Base-by-base conservation (phyloP, 1,284 basidiomycete genomes). In the Ganoderma resinaceum region DNA sequence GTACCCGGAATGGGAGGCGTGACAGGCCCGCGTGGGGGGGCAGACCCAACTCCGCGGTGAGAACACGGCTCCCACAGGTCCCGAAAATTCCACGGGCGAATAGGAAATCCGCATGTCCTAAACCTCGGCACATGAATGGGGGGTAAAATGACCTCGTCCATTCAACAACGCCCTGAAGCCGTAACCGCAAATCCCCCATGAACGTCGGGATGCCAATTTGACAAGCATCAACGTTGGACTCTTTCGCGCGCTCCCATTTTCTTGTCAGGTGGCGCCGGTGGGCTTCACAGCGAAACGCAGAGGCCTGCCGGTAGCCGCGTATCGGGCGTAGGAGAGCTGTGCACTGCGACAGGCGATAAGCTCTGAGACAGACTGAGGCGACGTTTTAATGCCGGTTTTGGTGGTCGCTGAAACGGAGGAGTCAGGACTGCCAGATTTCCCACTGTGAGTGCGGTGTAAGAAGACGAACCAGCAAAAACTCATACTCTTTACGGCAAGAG, bases 61-160 rank as follows among this genome's bases (percentile, higher is more conserved):
- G 72, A 73, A 69, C 62, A 66, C 62, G 57, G 46, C 66, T 69
- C 69, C 29, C 70, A 73, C 72, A 73, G 70, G 53, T 52, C 35
- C 72, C 68, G 72, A 67, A 65, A 68, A 70, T 66, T 67, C 65
- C 68, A 71, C 69, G 66, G 70, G 55, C 66, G 23, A 66, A 69
- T 71, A 61, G 61, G 67, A 69, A 67, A 60, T 14, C 67, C 57
- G 62, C 53, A 23, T 63, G 69, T 65, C 66, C 55, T 70, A 73
- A 71, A 73, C 68, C 60, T 71, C 69, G 70, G 72, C 49, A 38
- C 55, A 62, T 20, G 40, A 64, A 57, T 66, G 66, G 67, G 55
- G 29, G 33, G 16, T 33, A 64, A 57, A 7, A 63, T 69, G 69
- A 65, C 66, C 61, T 67, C 63, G 70, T 61, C n/a, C 70, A 69